Evolutionary conservation across 2,329 filamentous ascomycete species (phyloP), one percentile per base, ranked within the genome.

Genomic region (Xylariaceae sp.): DNA sequence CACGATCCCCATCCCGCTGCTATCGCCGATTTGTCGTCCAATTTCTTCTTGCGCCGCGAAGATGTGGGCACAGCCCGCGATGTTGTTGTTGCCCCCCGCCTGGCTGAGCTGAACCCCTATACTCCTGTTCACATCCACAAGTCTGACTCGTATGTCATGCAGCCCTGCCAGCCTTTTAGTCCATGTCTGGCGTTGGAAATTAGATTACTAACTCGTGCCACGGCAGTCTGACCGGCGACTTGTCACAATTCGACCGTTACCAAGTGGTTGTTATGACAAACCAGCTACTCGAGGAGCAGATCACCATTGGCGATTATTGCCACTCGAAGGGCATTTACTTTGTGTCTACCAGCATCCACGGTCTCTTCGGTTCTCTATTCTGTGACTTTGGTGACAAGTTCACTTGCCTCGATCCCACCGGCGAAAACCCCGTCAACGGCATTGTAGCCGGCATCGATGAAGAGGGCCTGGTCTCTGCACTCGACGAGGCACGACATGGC

Each of bases 311-410:
- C 66, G 92, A 97, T 68, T 97, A 93, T 78, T 96, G 93, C 75
- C 94, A 97, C 75, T 80, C 88, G 63, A 96, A 97, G 74, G 89
- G 90, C 64, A 97, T 99, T 67, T 97, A 90, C 73, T 78, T 99
- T 45, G 87, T 96, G 53, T 84, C 91, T 58, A 86, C 90, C 5
- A 92, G 97, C 71, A 96, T 90, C 0, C 97, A 90, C 69, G 94
- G 94, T 65, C 82, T 99, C 37, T 99, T 99, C 72, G 94, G 94
- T 54, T 90, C 88, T 65, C 89, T 99, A 67, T 99, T 99, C 78
- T 97, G 92, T 70, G 94, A 99, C 72, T 99, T 99, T 72, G 94
- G 94, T 67, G 86, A 93, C 71, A 90, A 94, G 69, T 99, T 99
- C 75, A 91, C 90, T 4, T 86, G 94, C 57, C 87, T 91, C 65